Conservation (phyloP, 2,329 filamentous ascomycete genomes). For the Phoma sp. region DNA sequence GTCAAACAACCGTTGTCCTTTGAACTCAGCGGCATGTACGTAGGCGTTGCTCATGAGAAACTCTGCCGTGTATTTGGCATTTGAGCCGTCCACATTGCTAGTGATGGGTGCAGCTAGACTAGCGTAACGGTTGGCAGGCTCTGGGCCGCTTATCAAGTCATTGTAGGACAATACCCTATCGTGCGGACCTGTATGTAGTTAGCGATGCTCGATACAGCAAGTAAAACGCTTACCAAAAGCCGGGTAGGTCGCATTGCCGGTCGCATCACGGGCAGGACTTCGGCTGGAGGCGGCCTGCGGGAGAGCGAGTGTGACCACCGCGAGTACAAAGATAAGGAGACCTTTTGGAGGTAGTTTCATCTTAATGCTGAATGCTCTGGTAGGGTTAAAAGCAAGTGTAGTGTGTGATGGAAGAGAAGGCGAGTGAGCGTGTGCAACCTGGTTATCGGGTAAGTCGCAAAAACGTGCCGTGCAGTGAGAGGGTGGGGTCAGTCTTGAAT, state of each 20-base stretch:
- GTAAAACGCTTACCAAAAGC: too few relatives aligned
- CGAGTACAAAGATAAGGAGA: too few relatives aligned
- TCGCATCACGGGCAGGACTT: too few relatives aligned
- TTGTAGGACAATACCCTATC: neutral
- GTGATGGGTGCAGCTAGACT: neutral
- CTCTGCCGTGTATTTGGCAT: neutral
- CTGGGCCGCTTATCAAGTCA: neutral
- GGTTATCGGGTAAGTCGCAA: too few relatives aligned
- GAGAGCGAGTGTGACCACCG: too few relatives aligned
- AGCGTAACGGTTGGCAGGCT: neutral
- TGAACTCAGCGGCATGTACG: slow-evolving; percentile 10
- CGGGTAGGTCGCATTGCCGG: too few relatives aligned
- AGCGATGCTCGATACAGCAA: too few relatives aligned
- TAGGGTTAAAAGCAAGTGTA: neutral
- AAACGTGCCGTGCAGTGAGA: neutral
- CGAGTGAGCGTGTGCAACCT: neutral
- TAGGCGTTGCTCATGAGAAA: slow-evolving; percentile 1
- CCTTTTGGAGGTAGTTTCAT: too few relatives aligned
- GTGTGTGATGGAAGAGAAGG: neutral
- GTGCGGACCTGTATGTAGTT: neutral
- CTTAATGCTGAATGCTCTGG: too few relatives aligned
- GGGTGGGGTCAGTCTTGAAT: neutral
- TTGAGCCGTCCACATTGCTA: neutral
- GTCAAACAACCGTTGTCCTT: slow-evolving; percentile 1
- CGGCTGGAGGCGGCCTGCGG: too few relatives aligned